phyloP scores from a whole-genome alignment of 208 protist species.

The Wallacemonas sp. region DNA sequence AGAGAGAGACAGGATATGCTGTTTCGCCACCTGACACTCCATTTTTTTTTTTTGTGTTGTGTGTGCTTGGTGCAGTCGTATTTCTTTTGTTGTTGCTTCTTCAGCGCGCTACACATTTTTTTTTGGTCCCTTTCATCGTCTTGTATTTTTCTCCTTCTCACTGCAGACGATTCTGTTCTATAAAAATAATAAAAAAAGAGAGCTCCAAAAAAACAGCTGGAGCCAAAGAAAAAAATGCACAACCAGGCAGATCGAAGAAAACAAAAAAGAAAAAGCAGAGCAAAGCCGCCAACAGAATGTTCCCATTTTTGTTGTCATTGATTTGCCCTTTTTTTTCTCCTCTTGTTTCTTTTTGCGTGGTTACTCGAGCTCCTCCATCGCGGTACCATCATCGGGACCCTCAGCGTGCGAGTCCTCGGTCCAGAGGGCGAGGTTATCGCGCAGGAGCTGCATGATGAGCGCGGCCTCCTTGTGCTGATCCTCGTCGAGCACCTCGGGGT shows the following conservation, averaged over 20 bases:
- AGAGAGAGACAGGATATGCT: no score
- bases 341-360: conserved; percentile 15
- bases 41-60: neutral
- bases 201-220: conserved; percentile 1
- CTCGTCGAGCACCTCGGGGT: conserved; percentile 97
- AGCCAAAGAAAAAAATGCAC: conserved; percentile 18
- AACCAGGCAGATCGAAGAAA: conserved; percentile 7
- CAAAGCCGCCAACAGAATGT: neutral
- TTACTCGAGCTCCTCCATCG: conserved; percentile 91
- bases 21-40: neutral
- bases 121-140: neutral
- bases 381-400: conserved; percentile 78
- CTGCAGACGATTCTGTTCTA: conserved; percentile 17
- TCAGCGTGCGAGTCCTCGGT: conserved; percentile 91
- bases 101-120: neutral
- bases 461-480: conserved; percentile 99
- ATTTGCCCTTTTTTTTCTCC: conserved; percentile 23
- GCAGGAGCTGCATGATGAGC: conserved; percentile 99
- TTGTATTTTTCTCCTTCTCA: conserved; percentile 3
- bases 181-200: conserved; percentile 1
- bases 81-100: neutral
- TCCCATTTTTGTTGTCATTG: no score
- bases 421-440: conserved; percentile 99
- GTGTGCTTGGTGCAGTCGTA: neutral
- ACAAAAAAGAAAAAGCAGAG: neutral